phyloP scores from a whole-genome alignment of 1,139 yeast genomes.

The Sugiyamaella japonica region DNA sequence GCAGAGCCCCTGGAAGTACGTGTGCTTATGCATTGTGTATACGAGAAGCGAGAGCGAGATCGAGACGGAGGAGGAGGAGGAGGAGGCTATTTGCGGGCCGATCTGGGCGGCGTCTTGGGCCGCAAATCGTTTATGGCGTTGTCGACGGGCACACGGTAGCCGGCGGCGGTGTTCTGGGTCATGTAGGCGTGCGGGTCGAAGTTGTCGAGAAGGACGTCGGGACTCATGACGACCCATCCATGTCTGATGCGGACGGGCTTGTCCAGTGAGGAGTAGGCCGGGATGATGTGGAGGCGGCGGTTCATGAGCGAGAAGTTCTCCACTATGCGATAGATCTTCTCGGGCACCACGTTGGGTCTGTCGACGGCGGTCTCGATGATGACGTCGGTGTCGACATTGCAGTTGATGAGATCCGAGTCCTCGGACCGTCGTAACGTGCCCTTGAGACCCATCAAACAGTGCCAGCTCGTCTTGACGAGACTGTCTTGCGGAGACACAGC shows the following conservation, averaged over 20 bases:
- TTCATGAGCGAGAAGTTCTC: conserved; percentile 86
- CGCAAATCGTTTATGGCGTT: conserved; percentile 75
- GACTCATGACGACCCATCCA: conserved; percentile 91
- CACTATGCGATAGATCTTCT: conserved; percentile 75
- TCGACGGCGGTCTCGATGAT: conserved; percentile 52
- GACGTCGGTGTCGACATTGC: conserved; percentile 88
- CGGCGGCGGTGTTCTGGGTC: conserved; percentile 46
- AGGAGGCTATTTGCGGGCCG: conserved; percentile 6
- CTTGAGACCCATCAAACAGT: conserved; percentile 96
- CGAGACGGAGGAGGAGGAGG: too few species aligned
- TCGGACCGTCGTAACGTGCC: conserved; percentile 88
- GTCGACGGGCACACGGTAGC: conserved; percentile 60
- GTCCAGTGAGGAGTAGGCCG: conserved; percentile 48
- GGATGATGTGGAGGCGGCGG: conserved; percentile 80
- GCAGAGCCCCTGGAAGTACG: not conserved
- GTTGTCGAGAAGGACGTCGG: conserved; percentile 74
- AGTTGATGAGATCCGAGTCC: conserved; percentile 82
- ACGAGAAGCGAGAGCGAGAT: not conserved
- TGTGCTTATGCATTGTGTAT: not conserved
- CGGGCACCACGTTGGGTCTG: conserved; percentile 61
- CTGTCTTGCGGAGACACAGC: conserved; percentile 25
- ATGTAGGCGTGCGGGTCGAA: conserved; percentile 54
- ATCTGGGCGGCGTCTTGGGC: conserved; percentile 70
- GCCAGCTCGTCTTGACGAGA: conserved; percentile 55
- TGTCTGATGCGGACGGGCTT: conserved; percentile 67